phyloP scores from a whole-genome alignment of 805 yeast species.

The Schizosaccharomyces octosporus region DNA sequence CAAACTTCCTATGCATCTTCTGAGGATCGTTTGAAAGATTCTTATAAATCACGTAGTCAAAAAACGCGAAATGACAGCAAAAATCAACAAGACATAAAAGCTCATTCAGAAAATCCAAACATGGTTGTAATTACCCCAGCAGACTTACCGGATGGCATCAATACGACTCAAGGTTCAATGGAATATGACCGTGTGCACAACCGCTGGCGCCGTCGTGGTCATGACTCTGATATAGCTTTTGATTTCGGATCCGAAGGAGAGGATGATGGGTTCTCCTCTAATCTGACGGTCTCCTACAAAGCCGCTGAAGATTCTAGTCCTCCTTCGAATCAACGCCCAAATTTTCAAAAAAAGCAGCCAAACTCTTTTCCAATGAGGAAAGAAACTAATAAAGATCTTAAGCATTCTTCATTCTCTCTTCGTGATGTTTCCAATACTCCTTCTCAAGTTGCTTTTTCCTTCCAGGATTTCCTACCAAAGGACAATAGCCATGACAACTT shows the following conservation, averaged over 20 bases:
- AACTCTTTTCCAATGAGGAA: neutral
- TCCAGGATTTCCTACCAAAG: neutral
- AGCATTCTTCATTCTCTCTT: neutral
- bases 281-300: neutral
- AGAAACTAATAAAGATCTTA: neutral
- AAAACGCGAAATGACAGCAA: too few relatives aligned
- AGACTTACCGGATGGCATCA: neutral
- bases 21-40: too few relatives aligned
- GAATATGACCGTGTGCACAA: conserved; percentile 8
- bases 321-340: neutral
- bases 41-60: too few relatives aligned
- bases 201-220: conserved; percentile 7
- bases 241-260: neutral
- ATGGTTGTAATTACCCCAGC: neutral
- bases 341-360: neutral
- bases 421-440: neutral
- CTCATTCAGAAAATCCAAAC: neutral
- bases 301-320: neutral
- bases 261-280: neutral
- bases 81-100: neutral
- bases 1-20: too few relatives aligned
- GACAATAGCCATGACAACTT: neutral
- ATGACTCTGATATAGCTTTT: conserved; percentile 1
- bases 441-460: neutral
- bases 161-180: conserved; percentile 8